These are phyloP conservation scores for Serendipita sp. DNA, from an alignment of 1,284 basidiomycete species.

Conservation along the genomic window DNA sequence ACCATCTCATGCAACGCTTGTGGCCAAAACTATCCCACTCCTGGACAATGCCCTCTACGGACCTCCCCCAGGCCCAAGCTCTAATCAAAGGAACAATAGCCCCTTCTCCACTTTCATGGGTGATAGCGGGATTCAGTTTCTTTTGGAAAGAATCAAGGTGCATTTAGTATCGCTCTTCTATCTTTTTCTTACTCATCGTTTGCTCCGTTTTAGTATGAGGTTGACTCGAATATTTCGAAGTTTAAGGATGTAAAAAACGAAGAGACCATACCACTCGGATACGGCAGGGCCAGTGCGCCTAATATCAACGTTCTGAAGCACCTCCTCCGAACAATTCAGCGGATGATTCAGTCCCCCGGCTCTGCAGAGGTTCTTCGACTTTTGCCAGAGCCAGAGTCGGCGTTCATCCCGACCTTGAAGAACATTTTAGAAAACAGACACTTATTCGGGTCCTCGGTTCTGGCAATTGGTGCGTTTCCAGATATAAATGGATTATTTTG, in stretches of 20 bases:
- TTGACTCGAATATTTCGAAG: conserved; percentile 51
- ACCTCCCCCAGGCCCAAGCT: conserved; percentile 61
- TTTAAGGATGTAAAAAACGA: conserved; percentile 30
- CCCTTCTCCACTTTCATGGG: background rate
- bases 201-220: conserved; percentile 40
- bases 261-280: conserved; percentile 21
- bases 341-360: conserved; percentile 92
- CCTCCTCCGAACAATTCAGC: conserved; percentile 83
- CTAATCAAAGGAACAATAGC: background rate
- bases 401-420: conserved; percentile 76
- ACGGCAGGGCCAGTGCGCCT: background rate
- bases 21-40: conserved; percentile 82
- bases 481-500: background rate
- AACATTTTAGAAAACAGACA: conserved; percentile 72
- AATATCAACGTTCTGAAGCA: conserved; percentile 62
- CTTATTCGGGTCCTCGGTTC: conserved; percentile 77
- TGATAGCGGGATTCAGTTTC: conserved; percentile 3
- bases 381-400: conserved; percentile 65
- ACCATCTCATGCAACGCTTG: conserved; percentile 49
- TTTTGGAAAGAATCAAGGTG: conserved; percentile 5
- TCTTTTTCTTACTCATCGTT: background rate
- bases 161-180: background rate
- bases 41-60: conserved; percentile 88
- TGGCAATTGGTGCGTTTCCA: conserved; percentile 52
- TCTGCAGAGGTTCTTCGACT: conserved; percentile 90